Percentiles rank a stretch among this genome's conserved stretches.
Evolutionary conservation across 139 green algal species (phyloP).

Genomic region (Volvox reticuliferus): DNA sequence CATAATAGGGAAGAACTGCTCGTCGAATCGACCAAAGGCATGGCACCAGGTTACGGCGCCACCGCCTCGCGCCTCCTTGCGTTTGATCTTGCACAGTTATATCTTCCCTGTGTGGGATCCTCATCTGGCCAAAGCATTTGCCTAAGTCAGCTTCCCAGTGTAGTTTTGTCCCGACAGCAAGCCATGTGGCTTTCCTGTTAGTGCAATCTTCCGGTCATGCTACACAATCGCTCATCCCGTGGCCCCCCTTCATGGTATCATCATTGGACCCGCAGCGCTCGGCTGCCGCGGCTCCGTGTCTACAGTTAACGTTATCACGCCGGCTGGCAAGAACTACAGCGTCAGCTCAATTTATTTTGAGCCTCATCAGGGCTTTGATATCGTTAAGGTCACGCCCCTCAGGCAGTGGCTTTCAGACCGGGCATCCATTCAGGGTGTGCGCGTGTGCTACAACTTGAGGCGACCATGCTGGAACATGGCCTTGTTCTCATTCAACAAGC

Average conservation of each 20-base stretch:
- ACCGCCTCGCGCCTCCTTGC: not conserved
- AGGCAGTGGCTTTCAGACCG: not conserved
- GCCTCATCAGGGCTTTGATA: slow-evolving; percentile 8
- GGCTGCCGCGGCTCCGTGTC: slow-evolving; percentile 2
- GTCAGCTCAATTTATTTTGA: slow-evolving; percentile 6
- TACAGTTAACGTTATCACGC: not conserved
- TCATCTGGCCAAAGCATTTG: not conserved
- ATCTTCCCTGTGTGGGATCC: not conserved
- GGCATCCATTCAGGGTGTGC: not conserved
- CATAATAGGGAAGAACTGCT: not conserved
- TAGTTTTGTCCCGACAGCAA: too few species aligned
- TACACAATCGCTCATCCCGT: not conserved
- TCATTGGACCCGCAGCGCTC: not conserved
- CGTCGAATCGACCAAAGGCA: not conserved
- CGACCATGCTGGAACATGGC: slow-evolving; percentile 13
- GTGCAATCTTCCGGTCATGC: not conserved
- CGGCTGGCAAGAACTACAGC: not conserved
- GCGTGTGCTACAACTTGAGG: slow-evolving; percentile 29
- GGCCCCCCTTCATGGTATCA: too few species aligned
- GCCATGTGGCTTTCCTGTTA: not conserved
- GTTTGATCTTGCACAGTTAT: not conserved
- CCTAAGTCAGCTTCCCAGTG: not conserved
- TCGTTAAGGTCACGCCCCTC: slow-evolving; percentile 31
- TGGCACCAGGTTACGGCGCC: too few species aligned
- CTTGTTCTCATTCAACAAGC: not conserved